Conservation (phyloP, 495 filamentous ascomycete species). For the Trichoderma parareesei region DNA sequence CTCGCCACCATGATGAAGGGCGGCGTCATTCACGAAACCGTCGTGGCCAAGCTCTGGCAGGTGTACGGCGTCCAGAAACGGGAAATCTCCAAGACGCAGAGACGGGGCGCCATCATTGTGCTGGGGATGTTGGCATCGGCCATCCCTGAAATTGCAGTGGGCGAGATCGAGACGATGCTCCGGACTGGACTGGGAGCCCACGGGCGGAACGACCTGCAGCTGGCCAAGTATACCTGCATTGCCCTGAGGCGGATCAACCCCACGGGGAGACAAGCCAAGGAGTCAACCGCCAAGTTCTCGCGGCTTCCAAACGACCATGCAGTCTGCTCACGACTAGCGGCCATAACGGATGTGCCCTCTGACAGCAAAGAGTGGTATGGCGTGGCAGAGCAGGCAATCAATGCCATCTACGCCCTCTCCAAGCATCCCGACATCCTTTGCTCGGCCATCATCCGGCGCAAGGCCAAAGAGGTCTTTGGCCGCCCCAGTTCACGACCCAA, state of each 20-base stretch:
- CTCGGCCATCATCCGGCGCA: constrained; percentile 81
- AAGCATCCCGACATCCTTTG: constrained; percentile 93
- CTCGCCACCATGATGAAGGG: constrained; percentile 96
- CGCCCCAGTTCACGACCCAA: constrained; percentile 29
- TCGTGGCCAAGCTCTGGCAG: constrained; percentile 91
- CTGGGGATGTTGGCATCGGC: constrained; percentile 94
- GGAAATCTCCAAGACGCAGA: constrained; percentile 87
- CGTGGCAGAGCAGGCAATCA: constrained; percentile 94
- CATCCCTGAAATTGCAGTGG: constrained; percentile 83
- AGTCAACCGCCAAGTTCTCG: constrained; percentile 54
- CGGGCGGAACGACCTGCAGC: constrained; percentile 71
- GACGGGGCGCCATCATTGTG: constrained; percentile 89
- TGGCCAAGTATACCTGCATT: constrained; percentile 92
- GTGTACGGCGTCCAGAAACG: constrained; percentile 90
- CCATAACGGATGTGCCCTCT: constrained; percentile 71
- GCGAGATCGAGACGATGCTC: constrained; percentile 88
- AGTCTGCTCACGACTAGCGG: constrained; percentile 68
- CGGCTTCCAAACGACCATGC: constrained; percentile 90
- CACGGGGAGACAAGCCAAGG: constrained; percentile 69
- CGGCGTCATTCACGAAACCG: constrained; percentile 74
- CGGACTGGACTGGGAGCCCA: constrained; percentile 77
- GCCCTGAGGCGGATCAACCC: constrained; percentile 84
- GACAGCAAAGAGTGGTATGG: constrained; percentile 96
- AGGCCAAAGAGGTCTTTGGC: constrained; percentile 74
- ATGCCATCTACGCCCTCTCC: constrained; percentile 89